Percentiles rank a stretch among this genome's conserved stretches.
phyloP scores from a whole-genome alignment of 2,329 filamentous ascomycete genomes.

The Ophiostoma piceae region DNA sequence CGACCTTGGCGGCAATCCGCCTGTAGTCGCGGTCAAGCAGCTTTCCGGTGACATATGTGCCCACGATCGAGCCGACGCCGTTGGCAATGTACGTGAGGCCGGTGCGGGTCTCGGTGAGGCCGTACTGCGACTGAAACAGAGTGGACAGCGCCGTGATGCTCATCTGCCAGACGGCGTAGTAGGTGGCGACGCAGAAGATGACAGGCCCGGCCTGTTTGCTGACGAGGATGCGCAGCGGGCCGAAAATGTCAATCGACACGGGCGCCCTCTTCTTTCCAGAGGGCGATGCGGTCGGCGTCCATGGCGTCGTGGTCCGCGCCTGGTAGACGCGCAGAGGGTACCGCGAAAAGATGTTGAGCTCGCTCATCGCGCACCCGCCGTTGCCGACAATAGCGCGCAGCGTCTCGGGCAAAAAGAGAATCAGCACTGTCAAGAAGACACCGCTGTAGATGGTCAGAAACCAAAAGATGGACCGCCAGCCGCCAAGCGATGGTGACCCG shows the following conservation, averaged over 20 bases:
- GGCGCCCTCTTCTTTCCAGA: conserved; percentile 32
- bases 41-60: conserved; percentile 51
- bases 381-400: conserved; percentile 57
- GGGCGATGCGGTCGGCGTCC: conserved; percentile 19
- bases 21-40: conserved; percentile 63
- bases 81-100: conserved; percentile 53
- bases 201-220: conserved; percentile 54
- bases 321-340: conserved; percentile 44
- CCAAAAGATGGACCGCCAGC: conserved; percentile 65
- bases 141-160: conserved; percentile 50
- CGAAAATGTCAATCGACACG: conserved; percentile 48
- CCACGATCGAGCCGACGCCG: conserved; percentile 45
- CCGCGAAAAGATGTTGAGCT: conserved; percentile 52
- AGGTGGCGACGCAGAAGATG: conserved; percentile 47
- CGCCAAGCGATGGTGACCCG: conserved; percentile 45
- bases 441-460: conserved; percentile 54
- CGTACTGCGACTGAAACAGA: conserved; percentile 43
- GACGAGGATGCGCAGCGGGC: conserved; percentile 48
- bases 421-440: conserved; percentile 49
- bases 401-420: conserved; percentile 55
- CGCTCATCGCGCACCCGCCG: conserved; percentile 51
- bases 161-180: conserved; percentile 54
- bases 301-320: conserved; percentile 24
- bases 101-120: conserved; percentile 46
- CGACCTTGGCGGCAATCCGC: conserved; percentile 49